Conservation (phyloP, 768 basidiomycete genomes). For the Collybia sordida region DNA sequence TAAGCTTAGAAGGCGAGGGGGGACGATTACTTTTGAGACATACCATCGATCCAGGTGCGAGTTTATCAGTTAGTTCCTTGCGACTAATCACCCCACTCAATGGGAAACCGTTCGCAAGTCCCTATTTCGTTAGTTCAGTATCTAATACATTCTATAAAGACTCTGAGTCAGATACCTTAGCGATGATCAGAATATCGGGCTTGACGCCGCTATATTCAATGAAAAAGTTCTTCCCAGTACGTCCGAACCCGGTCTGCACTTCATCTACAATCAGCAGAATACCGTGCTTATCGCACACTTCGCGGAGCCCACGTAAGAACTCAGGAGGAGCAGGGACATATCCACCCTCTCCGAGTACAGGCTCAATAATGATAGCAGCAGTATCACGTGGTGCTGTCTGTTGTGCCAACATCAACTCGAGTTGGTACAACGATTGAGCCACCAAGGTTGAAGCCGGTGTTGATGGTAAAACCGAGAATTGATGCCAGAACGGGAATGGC, state of each 20-base stretch:
- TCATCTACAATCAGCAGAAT: conserved; percentile 87
- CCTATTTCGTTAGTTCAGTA: conserved; percentile 34
- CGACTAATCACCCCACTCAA: conserved; percentile 82
- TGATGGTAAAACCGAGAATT: conserved; percentile 55
- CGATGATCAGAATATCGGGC: conserved; percentile 67
- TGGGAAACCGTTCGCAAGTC: conserved; percentile 92
- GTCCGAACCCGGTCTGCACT: conserved; percentile 87
- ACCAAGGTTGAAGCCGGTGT: conserved; percentile 61
- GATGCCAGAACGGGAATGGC: conserved; percentile 95
- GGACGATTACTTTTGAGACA: conserved; percentile 8
- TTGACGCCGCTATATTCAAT: conserved; percentile 77
- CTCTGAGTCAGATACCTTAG: conserved; percentile 56
- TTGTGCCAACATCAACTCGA: conserved; percentile 74
- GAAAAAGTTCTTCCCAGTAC: conserved; percentile 81
- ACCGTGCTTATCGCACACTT: conserved; percentile 83
- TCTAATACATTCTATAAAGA: not conserved
- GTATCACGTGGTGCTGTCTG: conserved; percentile 84
- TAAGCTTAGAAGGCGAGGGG: no score
- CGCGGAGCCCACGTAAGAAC: conserved; percentile 78
- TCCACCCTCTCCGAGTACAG: conserved; percentile 93
- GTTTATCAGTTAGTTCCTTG: conserved; percentile 77
- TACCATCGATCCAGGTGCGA: conserved; percentile 81
- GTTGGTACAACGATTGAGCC: conserved; percentile 69
- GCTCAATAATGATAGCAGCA: conserved; percentile 92
- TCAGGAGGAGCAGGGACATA: conserved; percentile 85